phyloP scores from a whole-genome alignment of 345 rosid genomes.

The Passiflora organensis region DNA sequence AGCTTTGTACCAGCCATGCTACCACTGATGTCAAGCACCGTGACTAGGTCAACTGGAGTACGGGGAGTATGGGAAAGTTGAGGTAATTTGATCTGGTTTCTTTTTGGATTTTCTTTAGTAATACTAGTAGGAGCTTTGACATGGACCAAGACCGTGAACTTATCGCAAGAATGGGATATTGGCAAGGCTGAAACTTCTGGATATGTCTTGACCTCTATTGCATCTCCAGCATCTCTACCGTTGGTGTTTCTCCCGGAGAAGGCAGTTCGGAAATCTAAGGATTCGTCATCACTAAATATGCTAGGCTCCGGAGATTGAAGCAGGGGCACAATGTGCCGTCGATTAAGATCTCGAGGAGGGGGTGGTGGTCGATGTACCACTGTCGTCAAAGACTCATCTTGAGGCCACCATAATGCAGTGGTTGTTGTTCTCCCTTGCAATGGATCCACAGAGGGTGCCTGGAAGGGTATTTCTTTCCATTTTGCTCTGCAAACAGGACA shows the following conservation, averaged over 20 bases:
- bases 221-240: slow-evolving; percentile 20
- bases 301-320: slow-evolving; percentile 65
- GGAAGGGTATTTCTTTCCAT: slow-evolving; percentile 92
- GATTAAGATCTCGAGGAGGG: slow-evolving; percentile 44
- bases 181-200: slow-evolving; percentile 78
- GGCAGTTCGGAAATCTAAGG: slow-evolving; percentile 46
- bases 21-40: slow-evolving; percentile 91
- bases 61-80: slow-evolving; percentile 49
- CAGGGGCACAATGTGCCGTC: slow-evolving; percentile 51
- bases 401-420: slow-evolving; percentile 45
- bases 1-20: slow-evolving; percentile 99
- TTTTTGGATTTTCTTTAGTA: slow-evolving; percentile 26
- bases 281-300: slow-evolving; percentile 68
- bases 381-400: slow-evolving; percentile 49
- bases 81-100: slow-evolving; percentile 29
- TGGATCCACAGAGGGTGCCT: slow-evolving; percentile 49
- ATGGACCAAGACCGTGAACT: slow-evolving; percentile 71
- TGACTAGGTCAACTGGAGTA: slow-evolving; percentile 81
- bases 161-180: slow-evolving; percentile 38
- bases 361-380: slow-evolving; percentile 46
- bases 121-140: slow-evolving; percentile 62
- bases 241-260: slow-evolving; percentile 28
- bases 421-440: slow-evolving; percentile 32
- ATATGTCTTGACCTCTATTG: slow-evolving; percentile 51
- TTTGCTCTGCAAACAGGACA: slow-evolving; percentile 89